Conservation (phyloP, 129 eudicot genomes). For the carrot (Daucus carota) region DNA sequence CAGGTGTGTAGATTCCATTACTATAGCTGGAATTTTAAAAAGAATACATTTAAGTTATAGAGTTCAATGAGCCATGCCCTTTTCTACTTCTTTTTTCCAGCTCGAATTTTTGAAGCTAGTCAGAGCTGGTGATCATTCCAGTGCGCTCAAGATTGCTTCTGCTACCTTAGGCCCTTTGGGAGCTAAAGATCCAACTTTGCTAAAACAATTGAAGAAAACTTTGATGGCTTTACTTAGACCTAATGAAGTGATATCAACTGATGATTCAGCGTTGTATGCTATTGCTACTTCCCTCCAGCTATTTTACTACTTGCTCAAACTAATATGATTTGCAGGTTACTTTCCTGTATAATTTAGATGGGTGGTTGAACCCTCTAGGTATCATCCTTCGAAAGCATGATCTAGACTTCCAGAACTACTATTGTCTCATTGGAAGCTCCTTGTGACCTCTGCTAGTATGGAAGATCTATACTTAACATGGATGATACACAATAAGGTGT, state of each 20-base stretch:
- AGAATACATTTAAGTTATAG: neutral
- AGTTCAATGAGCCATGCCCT: slow-evolving; percentile 1
- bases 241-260: slow-evolving; percentile 42
- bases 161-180: slow-evolving; percentile 88
- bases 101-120: slow-evolving; percentile 90
- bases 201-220: slow-evolving; percentile 86
- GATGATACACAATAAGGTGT: neutral
- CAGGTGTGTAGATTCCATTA: slow-evolving; percentile 35
- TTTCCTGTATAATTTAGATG: neutral
- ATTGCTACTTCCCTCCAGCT: slow-evolving; percentile 97
- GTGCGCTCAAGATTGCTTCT: slow-evolving; percentile 76
- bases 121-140: slow-evolving; percentile 58
- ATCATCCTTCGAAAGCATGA: too few relatives aligned
- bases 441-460: too few relatives aligned
- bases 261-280: slow-evolving; percentile 58
- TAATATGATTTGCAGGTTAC: neutral
- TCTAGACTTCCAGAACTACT: neutral
- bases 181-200: slow-evolving; percentile 59
- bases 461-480: neutral
- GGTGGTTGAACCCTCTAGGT: neutral
- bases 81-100: slow-evolving; percentile 27
- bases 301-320: neutral
- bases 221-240: slow-evolving; percentile 69
- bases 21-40: neutral
- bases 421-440: too few relatives aligned